Evolutionary conservation across 148 eudicot species (phyloP).

Genomic region (Rhododendron molle): DNA sequence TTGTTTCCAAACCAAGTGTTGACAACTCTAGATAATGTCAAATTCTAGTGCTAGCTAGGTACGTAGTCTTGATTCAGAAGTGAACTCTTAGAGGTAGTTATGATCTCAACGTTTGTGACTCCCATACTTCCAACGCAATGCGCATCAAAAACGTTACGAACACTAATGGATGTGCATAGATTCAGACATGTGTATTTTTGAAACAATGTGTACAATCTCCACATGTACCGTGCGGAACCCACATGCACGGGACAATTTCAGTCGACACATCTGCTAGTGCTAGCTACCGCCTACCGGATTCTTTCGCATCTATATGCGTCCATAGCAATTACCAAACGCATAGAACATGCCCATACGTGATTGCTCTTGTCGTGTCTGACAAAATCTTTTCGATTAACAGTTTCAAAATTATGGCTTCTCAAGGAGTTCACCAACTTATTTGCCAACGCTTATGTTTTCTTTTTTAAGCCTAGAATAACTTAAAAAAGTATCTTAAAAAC

Average conservation of each 20-base stretch:
- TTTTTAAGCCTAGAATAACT: not conserved
- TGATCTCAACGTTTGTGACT: not conserved
- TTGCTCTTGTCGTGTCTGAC: not conserved
- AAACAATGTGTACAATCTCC: not conserved
- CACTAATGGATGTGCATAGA: not conserved
- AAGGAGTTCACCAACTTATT: not conserved
- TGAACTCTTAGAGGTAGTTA: not conserved
- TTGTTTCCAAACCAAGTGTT: not conserved
- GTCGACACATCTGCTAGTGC: no score
- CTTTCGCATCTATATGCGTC: no score
- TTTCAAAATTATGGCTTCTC: not conserved
- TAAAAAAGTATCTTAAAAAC: not conserved
- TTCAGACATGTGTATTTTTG: not conserved
- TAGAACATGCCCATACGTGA: not conserved
- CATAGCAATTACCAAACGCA: not conserved
- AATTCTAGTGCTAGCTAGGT: not conserved
- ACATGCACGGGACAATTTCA: no score
- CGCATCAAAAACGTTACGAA: no score
- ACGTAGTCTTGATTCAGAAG: not conserved
- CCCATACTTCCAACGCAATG: not conserved
- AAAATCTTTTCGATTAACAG: no score
- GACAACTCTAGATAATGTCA: not conserved
- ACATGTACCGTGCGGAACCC: not conserved
- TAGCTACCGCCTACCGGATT: no score
- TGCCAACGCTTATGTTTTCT: not conserved